Conservation (phyloP, 2,329 filamentous ascomycete genomes). For the Thermomyces lanuginosus region DNA sequence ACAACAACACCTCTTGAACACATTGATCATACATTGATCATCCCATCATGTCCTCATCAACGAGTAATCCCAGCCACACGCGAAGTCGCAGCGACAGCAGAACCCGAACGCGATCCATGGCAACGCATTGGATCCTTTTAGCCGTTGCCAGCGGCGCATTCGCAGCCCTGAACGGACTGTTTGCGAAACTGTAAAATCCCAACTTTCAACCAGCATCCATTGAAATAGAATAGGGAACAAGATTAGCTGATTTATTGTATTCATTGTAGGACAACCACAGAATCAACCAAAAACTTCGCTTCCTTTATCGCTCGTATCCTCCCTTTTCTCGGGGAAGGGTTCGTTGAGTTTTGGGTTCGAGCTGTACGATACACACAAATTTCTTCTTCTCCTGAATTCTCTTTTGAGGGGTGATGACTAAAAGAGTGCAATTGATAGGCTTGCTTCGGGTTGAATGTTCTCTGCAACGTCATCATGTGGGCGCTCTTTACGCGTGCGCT, state of each 20-base stretch:
- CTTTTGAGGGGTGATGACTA: conserved; percentile 8
- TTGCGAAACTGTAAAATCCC: conserved; percentile 43
- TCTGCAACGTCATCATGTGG: conserved; percentile 51
- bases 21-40: too few relatives aligned
- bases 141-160: conserved; percentile 46
- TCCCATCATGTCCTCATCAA: too few relatives aligned
- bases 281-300: conserved; percentile 39
- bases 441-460: conserved; percentile 45
- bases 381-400: not conserved
- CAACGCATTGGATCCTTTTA: conserved; percentile 34
- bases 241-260: conserved; percentile 1
- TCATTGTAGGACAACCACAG: conserved; percentile 39
- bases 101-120: too few relatives aligned
- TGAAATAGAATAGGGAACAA: not conserved
- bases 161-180: conserved; percentile 49
- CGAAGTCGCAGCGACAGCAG: too few relatives aligned
- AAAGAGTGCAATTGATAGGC: conserved; percentile 20
- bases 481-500: conserved; percentile 46
- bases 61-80: too few relatives aligned
- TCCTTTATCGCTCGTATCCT: conserved; percentile 31
- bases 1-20: too few relatives aligned
- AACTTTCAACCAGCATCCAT: not conserved
- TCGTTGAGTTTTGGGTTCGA: conserved; percentile 36
- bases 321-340: conserved; percentile 20
- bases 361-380: conserved; percentile 28